Percentiles rank a stretch among this genome's conserved stretches.
phyloP scores from a whole-genome alignment of 495 filamentous ascomycete species.

The Bryoglossum gracile region DNA sequence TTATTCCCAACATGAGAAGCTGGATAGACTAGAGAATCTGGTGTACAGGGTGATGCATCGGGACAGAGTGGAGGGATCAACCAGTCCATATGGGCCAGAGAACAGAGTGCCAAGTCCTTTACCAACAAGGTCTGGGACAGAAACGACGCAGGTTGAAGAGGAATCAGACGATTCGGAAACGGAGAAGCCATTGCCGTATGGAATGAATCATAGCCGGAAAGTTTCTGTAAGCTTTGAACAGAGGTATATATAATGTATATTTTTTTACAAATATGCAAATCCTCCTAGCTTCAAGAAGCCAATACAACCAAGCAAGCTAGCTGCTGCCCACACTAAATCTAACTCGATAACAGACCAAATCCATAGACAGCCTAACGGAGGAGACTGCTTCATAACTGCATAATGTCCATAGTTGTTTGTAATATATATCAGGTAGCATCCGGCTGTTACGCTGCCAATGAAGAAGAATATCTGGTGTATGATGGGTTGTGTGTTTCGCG shows the following conservation, averaged over 20 bases:
- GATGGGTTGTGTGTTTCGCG: conserved; percentile 35
- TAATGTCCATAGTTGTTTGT: conserved; percentile 75
- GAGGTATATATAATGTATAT: not conserved
- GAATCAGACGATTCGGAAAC: not conserved
- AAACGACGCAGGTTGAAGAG: not conserved
- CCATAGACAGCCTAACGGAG: conserved; percentile 85
- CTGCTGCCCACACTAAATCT: conserved; percentile 56
- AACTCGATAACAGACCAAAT: conserved; percentile 91
- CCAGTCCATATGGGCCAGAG: too few species aligned
- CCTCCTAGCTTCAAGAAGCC: conserved; percentile 66
- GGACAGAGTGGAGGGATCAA: too few species aligned
- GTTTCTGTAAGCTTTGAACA: not conserved
- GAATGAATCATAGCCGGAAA: too few species aligned
- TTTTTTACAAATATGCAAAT: conserved; percentile 35
- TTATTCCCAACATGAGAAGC: conserved; percentile 24
- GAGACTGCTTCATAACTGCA: conserved; percentile 86
- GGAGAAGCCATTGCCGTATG: too few species aligned
- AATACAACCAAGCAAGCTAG: conserved; percentile 51
- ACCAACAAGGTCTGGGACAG: not conserved
- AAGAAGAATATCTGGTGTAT: conserved; percentile 58
- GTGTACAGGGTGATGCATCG: conserved; percentile 25
- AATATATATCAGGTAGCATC: conserved; percentile 71
- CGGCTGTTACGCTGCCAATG: conserved; percentile 43
- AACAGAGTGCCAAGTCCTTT: too few species aligned
- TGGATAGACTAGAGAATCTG: conserved; percentile 27